phyloP scores from a whole-genome alignment of 2,329 filamentous ascomycete genomes.

The Monilinia fructigena region DNA sequence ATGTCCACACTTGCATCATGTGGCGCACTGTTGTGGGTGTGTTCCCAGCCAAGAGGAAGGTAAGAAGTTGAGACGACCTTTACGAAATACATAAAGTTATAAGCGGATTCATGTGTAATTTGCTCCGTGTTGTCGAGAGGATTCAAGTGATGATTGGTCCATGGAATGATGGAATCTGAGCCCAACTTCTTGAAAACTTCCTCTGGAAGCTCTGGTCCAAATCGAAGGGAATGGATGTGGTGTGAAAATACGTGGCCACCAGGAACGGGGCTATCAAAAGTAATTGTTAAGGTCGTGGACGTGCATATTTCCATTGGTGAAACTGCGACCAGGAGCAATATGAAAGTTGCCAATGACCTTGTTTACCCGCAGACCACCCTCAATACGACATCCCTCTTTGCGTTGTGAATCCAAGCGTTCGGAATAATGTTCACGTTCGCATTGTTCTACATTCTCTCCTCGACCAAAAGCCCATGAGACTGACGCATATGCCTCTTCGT shows the following conservation, averaged over 20 bases:
- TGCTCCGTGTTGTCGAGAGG: slow-evolving; percentile 82
- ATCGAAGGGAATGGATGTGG: slow-evolving; percentile 82
- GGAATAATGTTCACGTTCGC: slow-evolving; percentile 88
- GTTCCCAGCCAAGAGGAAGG: slow-evolving; percentile 83
- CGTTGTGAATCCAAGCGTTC: slow-evolving; percentile 86
- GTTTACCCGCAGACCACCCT: slow-evolving; percentile 90
- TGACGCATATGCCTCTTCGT: slow-evolving; percentile 82
- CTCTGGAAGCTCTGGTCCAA: slow-evolving; percentile 86
- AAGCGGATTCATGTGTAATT: slow-evolving; percentile 75
- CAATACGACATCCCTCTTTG: slow-evolving; percentile 89
- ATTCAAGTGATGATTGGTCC: slow-evolving; percentile 90
- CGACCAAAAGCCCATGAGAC: slow-evolving; percentile 92
- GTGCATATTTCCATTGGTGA: slow-evolving; percentile 95
- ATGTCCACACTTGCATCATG: slow-evolving; percentile 58
- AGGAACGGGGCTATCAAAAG: slow-evolving; percentile 70
- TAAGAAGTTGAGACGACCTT: slow-evolving; percentile 98
- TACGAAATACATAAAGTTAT: slow-evolving; percentile 98
- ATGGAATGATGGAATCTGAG: slow-evolving; percentile 53
- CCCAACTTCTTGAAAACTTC: slow-evolving; percentile 61
- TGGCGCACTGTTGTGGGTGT: slow-evolving; percentile 43
- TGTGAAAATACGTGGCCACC: slow-evolving; percentile 85
- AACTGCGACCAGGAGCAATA: slow-evolving; percentile 91
- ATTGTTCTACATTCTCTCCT: slow-evolving; percentile 92
- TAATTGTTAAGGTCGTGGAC: slow-evolving; percentile 97
- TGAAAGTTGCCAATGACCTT: slow-evolving; percentile 99